Percentiles rank a stretch among this genome's conserved stretches.
phyloP scores from a whole-genome alignment of 441 rosid species.

The Corymbia citriodora region DNA sequence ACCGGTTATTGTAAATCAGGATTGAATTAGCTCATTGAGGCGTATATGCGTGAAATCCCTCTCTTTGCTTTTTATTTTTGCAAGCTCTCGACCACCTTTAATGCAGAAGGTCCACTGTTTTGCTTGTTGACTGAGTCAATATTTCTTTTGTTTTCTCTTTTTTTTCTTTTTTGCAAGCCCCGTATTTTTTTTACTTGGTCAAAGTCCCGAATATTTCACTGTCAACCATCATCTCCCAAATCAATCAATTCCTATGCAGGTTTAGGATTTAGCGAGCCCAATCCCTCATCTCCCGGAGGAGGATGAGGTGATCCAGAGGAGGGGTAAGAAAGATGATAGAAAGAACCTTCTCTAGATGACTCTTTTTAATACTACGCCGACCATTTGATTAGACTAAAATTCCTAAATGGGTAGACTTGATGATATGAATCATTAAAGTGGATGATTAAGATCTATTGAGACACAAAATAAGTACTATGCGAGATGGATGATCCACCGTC shows the following conservation, averaged over 20 bases:
- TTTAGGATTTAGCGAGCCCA: not conserved
- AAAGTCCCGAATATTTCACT: too few relatives aligned
- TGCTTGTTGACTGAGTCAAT: too few relatives aligned
- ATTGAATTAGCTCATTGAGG: too few relatives aligned
- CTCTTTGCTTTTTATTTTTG: too few relatives aligned
- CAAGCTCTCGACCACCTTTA: too few relatives aligned
- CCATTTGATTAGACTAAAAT: not conserved
- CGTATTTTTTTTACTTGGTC: too few relatives aligned
- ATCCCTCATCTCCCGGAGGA: not conserved
- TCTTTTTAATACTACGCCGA: not conserved
- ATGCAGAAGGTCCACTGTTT: too few relatives aligned
- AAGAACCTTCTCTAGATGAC: not conserved
- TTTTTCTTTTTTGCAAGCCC: too few relatives aligned
- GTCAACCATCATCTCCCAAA: not conserved
- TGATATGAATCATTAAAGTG: not conserved
- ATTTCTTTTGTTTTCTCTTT: too few relatives aligned
- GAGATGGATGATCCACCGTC: not conserved
- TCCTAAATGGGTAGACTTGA: not conserved
- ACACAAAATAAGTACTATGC: not conserved
- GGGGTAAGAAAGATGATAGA: not conserved
- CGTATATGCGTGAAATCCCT: too few relatives aligned
- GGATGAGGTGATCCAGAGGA: not conserved
- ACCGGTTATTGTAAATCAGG: too few relatives aligned
- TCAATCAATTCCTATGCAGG: not conserved
- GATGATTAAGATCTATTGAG: not conserved